Conservation (phyloP, 306 rosid genomes). For the Lathyrus oleraceus region DNA sequence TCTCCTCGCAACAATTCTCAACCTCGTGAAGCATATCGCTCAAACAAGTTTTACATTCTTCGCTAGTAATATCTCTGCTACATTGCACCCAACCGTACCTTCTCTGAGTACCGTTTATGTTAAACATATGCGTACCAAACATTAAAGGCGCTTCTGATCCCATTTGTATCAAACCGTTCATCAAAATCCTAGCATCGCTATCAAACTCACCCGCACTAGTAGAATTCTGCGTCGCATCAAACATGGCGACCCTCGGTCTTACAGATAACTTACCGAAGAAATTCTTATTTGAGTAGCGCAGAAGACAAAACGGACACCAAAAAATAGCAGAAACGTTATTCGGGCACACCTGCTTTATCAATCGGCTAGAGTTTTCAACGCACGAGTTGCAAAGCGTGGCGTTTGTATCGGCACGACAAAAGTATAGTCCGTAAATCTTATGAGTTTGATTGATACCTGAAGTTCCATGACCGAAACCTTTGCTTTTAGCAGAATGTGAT, state of each 20-base stretch:
- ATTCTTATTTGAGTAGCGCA: slow-evolving; percentile 42
- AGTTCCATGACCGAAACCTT: slow-evolving; percentile 39
- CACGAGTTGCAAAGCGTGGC: slow-evolving; percentile 36
- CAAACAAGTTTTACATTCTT: slow-evolving; percentile 49
- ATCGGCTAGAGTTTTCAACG: slow-evolving; percentile 37
- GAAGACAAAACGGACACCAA: slow-evolving; percentile 45
- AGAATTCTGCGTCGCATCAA: slow-evolving; percentile 38
- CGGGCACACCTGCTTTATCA: slow-evolving; percentile 41
- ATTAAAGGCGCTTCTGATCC: slow-evolving; percentile 25
- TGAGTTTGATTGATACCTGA: slow-evolving; percentile 20
- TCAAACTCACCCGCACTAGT: slow-evolving; percentile 49
- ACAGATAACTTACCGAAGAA: slow-evolving; percentile 36
- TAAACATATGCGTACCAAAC: slow-evolving; percentile 51
- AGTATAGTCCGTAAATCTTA: slow-evolving; percentile 41
- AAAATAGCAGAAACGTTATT: slow-evolving; percentile 42
- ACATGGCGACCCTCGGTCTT: slow-evolving; percentile 41
- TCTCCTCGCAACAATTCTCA: slow-evolving; percentile 38
- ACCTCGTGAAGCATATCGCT: slow-evolving; percentile 44
- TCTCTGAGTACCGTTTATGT: slow-evolving; percentile 50
- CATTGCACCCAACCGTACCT: slow-evolving; percentile 55
- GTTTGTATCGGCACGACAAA: slow-evolving; percentile 43
- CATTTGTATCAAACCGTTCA: slow-evolving; percentile 47
- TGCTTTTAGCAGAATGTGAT: slow-evolving; percentile 40
- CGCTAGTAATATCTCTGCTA: slow-evolving; percentile 43
- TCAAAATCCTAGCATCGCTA: slow-evolving; percentile 44